Evolutionary conservation across 305 asterid species (phyloP).

Genomic region (Rubia peregrina): DNA sequence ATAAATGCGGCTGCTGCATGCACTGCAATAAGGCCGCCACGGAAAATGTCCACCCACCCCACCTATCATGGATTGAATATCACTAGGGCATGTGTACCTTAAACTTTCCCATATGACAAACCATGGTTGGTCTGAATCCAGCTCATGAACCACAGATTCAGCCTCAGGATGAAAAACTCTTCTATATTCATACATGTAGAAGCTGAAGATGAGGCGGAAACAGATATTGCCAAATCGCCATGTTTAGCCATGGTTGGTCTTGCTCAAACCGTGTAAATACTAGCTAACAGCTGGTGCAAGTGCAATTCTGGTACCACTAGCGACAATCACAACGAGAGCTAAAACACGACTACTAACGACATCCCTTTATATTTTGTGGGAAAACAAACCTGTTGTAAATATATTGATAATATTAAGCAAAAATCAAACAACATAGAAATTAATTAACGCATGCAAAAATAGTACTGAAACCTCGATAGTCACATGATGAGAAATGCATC

Average conservation of each 20-base stretch:
- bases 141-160: constrained; percentile 9
- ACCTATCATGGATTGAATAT: constrained; percentile 18
- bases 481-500: constrained; percentile 34
- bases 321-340: constrained; percentile 20
- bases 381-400: constrained; percentile 8
- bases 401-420: no score
- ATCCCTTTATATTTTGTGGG: constrained; percentile 16
- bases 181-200: constrained; percentile 15
- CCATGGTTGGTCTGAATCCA: constrained; percentile 6
- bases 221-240: neutral
- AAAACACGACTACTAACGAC: constrained; percentile 16
- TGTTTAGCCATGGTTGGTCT: neutral
- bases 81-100: neutral
- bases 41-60: constrained; percentile 10
- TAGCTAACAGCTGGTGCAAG: constrained; percentile 29
- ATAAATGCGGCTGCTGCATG: neutral
- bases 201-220: constrained; percentile 27
- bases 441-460: no score
- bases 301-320: constrained; percentile 24
- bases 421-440: no score
- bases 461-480: constrained; percentile 29
- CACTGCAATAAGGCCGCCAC: constrained; percentile 5
- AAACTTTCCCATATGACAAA: constrained; percentile 25
- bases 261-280: constrained; percentile 24
- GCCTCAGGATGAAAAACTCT: constrained; percentile 4